Evolutionary conservation across 2,329 filamentous ascomycete genomes (phyloP), one percentile per base, ranked within the genome.

Genomic region (Colletotrichum falcatum): DNA sequence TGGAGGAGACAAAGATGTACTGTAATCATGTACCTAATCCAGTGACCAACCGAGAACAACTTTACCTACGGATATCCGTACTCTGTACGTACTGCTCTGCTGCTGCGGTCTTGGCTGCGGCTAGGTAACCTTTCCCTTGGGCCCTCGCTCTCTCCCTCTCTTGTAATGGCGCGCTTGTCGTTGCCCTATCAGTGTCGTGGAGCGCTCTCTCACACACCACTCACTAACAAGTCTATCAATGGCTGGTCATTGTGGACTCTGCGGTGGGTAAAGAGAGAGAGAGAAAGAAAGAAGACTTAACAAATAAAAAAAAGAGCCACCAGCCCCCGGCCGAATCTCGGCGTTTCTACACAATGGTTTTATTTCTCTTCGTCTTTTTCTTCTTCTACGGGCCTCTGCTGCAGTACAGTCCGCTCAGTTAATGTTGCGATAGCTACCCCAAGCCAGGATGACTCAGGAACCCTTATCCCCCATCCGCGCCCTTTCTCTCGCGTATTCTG

Each of bases 161-260:
- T 58, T 58, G 49, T 58, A 62, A 66, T 70, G 67, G 63, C 66
- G 56, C 67, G 63, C 67, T 66, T 70, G 63, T 61, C 66, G 42
- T 66, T 70, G 53, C 56, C 67, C 42, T 66, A 62, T 58, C 56
- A 66, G 28, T 35, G 35, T 26, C 18, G 30, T 37, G 9, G 23
- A n/a, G 8, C 18, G 37, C 33, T n/a, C 18, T 44, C 46, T n/a
- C n/a, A n/a, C n/a, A n/a, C 28, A 23, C 9, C 30, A 20, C 6
- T 28, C n/a, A 39, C 14, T 30, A 11, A 16, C 16, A 28, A 30
- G 20, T 55, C 23, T 23, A 33, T 14, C 4, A 12, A 20, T 23
- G 1, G 30, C 9, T 12, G 23, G 51, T 55, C 62, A 20, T 28
- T 26, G 54, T 70, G 62, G 62, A 42, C 28, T 56, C 42, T 26